Conservation (phyloP, 2,329 filamentous ascomycete genomes). For the Diaporthe sp. region DNA sequence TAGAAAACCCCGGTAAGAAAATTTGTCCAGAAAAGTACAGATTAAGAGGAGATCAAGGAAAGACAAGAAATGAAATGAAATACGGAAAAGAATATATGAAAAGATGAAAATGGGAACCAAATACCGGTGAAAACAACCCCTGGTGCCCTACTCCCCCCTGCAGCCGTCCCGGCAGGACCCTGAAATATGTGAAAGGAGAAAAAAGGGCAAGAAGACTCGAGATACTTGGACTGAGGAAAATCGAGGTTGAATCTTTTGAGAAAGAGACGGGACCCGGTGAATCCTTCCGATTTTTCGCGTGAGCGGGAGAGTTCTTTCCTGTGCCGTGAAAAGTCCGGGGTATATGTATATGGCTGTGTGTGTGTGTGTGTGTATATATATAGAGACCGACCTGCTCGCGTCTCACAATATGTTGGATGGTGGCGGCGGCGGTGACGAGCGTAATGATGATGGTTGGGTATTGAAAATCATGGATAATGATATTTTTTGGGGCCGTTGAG, state of each 20-base stretch:
- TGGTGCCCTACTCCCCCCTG: neutral
- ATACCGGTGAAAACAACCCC: neutral
- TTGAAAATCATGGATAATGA: conserved; percentile 2
- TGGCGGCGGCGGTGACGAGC: neutral
- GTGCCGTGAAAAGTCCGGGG: conserved; percentile 37
- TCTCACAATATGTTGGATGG: neutral
- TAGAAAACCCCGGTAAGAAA: conserved; percentile 36
- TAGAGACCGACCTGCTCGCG: conserved; percentile 1
- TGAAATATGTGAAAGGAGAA: neutral
- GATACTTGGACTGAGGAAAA: conserved; percentile 38
- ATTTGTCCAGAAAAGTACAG: conserved; percentile 6
- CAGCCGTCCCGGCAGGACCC: neutral
- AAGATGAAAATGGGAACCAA: neutral
- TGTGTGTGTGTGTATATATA: conserved; percentile 4
- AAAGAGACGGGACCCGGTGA: neutral
- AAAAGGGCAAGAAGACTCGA: neutral
- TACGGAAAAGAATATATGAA: conserved; percentile 36
- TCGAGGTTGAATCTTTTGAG: conserved; percentile 31
- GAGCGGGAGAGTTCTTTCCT: conserved; percentile 45
- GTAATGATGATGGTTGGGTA: conserved; percentile 1
- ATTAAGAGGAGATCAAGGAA: conserved; percentile 23
- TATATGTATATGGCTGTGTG: conserved; percentile 38
- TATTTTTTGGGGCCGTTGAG: conserved; percentile 8
- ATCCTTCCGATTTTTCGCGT: conserved; percentile 44
- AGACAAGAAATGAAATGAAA: conserved; percentile 34